A percentile compares a stretch with the other conserved stretches of the same genome.
phyloP scores from a whole-genome alignment of 83 land plant genomes.

The Diphasiastrum complanatum region DNA sequence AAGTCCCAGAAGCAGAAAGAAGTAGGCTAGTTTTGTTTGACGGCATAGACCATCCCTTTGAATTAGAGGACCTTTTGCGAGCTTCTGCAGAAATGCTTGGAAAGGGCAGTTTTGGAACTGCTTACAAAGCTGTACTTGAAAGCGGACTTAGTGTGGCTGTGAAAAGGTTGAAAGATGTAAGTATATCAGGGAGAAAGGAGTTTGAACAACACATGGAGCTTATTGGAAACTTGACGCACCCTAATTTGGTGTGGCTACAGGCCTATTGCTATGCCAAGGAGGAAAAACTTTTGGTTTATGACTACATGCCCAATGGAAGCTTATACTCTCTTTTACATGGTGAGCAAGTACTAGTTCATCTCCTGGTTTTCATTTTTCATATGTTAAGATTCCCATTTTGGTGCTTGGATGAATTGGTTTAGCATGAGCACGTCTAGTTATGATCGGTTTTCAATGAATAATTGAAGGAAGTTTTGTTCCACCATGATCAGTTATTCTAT shows the following conservation, averaged over 20 bases:
- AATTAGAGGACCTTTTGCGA: conserved; percentile 73
- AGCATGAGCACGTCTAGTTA: too few species aligned
- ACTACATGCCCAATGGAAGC: conserved; percentile 75
- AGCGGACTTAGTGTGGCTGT: conserved; percentile 72
- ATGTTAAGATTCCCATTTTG: too few species aligned
- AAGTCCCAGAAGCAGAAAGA: conserved; percentile 37
- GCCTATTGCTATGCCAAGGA: conserved; percentile 79
- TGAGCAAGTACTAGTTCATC: conserved; percentile 14
- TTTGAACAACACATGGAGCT: conserved; percentile 79
- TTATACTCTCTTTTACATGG: conserved; percentile 77
- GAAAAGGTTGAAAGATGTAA: conserved; percentile 73
- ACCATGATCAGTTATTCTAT: too few species aligned
- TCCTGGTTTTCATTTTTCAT: background rate
- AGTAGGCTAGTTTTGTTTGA: conserved; percentile 73
- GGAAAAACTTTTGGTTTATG: conserved; percentile 75
- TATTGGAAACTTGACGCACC: conserved; percentile 54
- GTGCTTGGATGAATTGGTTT: too few species aligned
- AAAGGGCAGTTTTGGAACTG: conserved; percentile 76
- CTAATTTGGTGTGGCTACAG: conserved; percentile 45
- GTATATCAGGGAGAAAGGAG: conserved; percentile 55
- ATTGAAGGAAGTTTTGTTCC: too few species aligned
- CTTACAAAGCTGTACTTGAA: conserved; percentile 79
- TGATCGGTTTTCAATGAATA: too few species aligned
- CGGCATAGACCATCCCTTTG: conserved; percentile 37
- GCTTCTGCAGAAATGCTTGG: conserved; percentile 92